phyloP scores from a whole-genome alignment of 2,329 filamentous ascomycete species.

The Apiospora aurea region DNA sequence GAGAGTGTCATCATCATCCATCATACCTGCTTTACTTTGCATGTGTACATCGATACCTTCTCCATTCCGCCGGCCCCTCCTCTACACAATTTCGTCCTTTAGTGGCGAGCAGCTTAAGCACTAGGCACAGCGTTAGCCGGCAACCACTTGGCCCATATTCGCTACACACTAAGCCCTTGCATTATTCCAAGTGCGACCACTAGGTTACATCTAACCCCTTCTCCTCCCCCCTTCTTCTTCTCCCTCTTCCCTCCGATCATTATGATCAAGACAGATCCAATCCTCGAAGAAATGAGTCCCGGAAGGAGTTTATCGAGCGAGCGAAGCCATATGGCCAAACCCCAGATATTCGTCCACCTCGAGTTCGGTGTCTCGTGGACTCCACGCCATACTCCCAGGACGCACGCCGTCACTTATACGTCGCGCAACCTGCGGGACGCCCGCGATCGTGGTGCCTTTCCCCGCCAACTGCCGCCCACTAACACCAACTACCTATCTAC shows the following conservation, averaged over 20 bases:
- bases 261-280: conserved; percentile 20
- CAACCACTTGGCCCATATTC: conserved; percentile 4
- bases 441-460: conserved; percentile 50
- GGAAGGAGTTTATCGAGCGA: conserved; percentile 14
- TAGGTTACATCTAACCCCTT: conserved; percentile 9
- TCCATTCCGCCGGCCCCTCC: conserved; percentile 20
- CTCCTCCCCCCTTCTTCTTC: conserved; percentile 13
- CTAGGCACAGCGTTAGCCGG: conserved; percentile 23
- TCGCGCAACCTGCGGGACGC: conserved; percentile 51
- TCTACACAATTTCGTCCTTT: neutral
- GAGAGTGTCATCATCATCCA: neutral
- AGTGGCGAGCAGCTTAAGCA: conserved; percentile 24
- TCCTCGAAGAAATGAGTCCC: conserved; percentile 16
- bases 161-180: neutral
- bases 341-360: conserved; percentile 58
- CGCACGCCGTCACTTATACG: conserved; percentile 54
- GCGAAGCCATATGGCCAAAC: conserved; percentile 30
- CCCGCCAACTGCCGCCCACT: conserved; percentile 53
- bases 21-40: neutral
- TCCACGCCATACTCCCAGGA: conserved; percentile 50
- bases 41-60: neutral
- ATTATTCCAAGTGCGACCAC: conserved; percentile 22
- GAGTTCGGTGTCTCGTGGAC: conserved; percentile 61
- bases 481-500: conserved; percentile 52
- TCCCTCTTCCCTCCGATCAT: conserved; percentile 7